A percentile compares a stretch with the other conserved stretches of the same genome.
phyloP scores from a whole-genome alignment of 495 filamentous ascomycete species.

The Sabuloglossum arenarium region DNA sequence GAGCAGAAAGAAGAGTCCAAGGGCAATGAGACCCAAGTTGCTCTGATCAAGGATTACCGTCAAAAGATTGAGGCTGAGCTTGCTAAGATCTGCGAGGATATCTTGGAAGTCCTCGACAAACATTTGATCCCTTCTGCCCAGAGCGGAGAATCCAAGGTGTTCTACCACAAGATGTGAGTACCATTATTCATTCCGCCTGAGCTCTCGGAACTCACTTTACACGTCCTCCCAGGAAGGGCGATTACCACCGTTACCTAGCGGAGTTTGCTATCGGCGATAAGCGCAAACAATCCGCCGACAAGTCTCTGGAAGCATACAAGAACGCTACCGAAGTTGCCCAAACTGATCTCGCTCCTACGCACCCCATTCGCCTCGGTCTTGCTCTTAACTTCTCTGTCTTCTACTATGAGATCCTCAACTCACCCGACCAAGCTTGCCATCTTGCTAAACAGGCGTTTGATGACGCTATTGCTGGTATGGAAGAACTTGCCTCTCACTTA shows the following conservation, averaged over 20 bases:
- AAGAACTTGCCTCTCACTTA: background rate
- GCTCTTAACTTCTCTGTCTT: conserved; percentile 99
- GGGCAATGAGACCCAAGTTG: conserved; percentile 85
- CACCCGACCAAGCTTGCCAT: conserved; percentile 95
- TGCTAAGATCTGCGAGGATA: conserved; percentile 98
- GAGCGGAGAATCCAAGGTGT: conserved; percentile 97
- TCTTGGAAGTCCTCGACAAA: conserved; percentile 87
- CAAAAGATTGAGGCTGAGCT: conserved; percentile 98
- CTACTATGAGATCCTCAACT: conserved; percentile 99
- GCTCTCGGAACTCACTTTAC: conserved; percentile 1
- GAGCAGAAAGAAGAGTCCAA: conserved; percentile 99
- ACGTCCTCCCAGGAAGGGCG: conserved; percentile 61
- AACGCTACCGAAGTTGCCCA: conserved; percentile 93
- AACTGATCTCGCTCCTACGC: conserved; percentile 92
- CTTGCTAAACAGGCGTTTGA: conserved; percentile 99
- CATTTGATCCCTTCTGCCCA: conserved; percentile 93
- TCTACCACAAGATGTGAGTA: conserved; percentile 98
- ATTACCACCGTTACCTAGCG: conserved; percentile 98
- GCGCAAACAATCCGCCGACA: conserved; percentile 90
- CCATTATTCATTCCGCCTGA: background rate
- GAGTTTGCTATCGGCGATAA: conserved; percentile 96
- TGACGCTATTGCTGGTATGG: conserved; percentile 89
- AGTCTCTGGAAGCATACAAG: conserved; percentile 98
- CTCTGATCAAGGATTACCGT: conserved; percentile 96
- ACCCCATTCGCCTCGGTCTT: conserved; percentile 96